phyloP scores from a whole-genome alignment of 1,284 basidiomycete species.

The Cryptococcus amylolentus region DNA sequence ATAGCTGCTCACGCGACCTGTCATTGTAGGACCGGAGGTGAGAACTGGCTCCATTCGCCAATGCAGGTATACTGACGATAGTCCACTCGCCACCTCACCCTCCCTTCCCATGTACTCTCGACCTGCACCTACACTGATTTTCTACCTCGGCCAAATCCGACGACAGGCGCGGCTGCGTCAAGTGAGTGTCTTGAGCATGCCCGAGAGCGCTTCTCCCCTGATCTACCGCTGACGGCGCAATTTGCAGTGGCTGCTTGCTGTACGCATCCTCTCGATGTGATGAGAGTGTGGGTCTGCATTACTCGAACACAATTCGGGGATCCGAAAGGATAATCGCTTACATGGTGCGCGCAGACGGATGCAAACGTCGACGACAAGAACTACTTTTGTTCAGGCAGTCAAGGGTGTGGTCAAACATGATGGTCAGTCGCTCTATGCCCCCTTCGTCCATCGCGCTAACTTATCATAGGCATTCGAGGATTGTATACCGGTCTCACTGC shows the following conservation, averaged over 20 bases:
- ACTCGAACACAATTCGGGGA: background rate
- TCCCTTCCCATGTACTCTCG: background rate
- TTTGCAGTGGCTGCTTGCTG: slow-evolving; percentile 72
- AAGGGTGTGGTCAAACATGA: slow-evolving; percentile 29
- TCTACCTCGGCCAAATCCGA: slow-evolving; percentile 15
- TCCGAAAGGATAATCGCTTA: background rate
- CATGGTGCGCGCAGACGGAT: slow-evolving; percentile 33
- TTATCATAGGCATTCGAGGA: slow-evolving; percentile 39
- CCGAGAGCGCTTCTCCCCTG: background rate
- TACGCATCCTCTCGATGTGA: slow-evolving; percentile 80
- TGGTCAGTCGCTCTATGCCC: slow-evolving; percentile 21
- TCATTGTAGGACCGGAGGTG: slow-evolving; percentile 22
- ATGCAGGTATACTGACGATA: background rate
- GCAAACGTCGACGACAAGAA: slow-evolving; percentile 41
- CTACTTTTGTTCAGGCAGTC: slow-evolving; percentile 31
- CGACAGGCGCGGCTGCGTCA: slow-evolving; percentile 30
- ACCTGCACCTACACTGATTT: background rate
- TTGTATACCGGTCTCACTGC: slow-evolving; percentile 49
- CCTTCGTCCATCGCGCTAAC: background rate
- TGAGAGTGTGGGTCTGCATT: slow-evolving; percentile 64
- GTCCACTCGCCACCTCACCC: background rate
- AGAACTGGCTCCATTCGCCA: background rate
- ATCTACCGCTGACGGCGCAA: slow-evolving; percentile 6
- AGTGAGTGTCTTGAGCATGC: slow-evolving; percentile 17
- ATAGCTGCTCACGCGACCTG: background rate